Evolutionary conservation across 139 green algal genomes (phyloP).

Genomic region (Picochlorum sp.): DNA sequence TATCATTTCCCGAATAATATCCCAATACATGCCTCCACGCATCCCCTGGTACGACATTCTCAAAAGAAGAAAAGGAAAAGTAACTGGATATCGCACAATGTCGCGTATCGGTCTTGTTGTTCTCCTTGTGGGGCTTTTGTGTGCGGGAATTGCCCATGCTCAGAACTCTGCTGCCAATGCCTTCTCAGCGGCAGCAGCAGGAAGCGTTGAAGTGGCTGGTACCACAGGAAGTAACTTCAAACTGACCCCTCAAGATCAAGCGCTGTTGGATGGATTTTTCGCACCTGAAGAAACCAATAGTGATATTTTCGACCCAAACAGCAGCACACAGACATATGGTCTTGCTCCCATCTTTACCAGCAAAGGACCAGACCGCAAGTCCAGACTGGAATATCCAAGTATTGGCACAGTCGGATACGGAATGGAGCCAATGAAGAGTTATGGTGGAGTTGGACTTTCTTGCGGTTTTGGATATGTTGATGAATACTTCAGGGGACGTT

Average conservation of each 20-base stretch:
- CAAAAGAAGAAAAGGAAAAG: no score
- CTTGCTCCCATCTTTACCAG: conserved; percentile 9
- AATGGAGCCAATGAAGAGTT: conserved; percentile 3
- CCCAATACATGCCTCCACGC: no score
- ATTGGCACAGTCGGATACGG: conserved; percentile 13
- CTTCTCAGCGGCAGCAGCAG: not conserved
- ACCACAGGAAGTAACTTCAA: not conserved
- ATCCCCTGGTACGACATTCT: no score
- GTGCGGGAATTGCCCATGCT: not conserved
- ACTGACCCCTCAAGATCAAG: not conserved
- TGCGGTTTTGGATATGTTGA: conserved; percentile 22
- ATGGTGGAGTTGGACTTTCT: conserved; percentile 9
- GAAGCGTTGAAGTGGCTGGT: not conserved
- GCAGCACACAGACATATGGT: not conserved
- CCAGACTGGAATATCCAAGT: conserved; percentile 10
- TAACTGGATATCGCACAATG: no score
- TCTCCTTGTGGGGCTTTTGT: no score
- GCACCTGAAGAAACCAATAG: not conserved
- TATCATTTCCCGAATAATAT: no score
- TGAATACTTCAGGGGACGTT: conserved; percentile 4
- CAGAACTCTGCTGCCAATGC: not conserved
- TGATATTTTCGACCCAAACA: not conserved
- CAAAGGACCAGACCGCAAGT: not conserved
- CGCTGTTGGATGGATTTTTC: not conserved
- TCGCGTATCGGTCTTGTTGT: no score